Percentiles rank a stretch among this genome's conserved stretches.
Conservation (phyloP, 2,329 filamentous ascomycete species). For the Lasiodiplodia theobromae region DNA sequence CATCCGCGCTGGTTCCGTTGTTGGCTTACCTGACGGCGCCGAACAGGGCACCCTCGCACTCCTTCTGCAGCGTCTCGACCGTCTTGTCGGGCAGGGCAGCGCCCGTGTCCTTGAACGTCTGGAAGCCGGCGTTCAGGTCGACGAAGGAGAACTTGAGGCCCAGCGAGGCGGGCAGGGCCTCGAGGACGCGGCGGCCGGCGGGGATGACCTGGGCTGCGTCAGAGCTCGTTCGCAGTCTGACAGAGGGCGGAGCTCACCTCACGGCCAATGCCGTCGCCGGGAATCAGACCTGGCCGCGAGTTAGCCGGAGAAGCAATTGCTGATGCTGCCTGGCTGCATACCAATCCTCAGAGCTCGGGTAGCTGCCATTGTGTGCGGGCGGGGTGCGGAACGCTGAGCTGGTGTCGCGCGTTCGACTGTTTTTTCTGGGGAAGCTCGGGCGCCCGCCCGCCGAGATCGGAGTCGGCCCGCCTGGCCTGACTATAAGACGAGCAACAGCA, state of each 20-base stretch:
- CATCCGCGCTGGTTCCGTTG: not conserved
- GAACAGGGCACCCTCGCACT: constrained; percentile 96
- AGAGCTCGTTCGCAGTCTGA: constrained; percentile 3
- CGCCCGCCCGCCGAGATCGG: constrained; percentile 25
- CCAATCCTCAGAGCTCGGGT: constrained; percentile 32
- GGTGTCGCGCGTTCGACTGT: constrained; percentile 14
- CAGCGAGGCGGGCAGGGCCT: constrained; percentile 89
- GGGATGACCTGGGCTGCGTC: constrained; percentile 70
- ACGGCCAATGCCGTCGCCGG: constrained; percentile 96
- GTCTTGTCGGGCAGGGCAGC: constrained; percentile 89
- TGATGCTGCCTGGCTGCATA: constrained; percentile 5
- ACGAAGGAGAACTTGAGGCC: constrained; percentile 94
- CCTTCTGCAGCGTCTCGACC: constrained; percentile 83
- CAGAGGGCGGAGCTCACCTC: constrained; percentile 62
- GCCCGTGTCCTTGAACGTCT: constrained; percentile 90
- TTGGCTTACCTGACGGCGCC: constrained; percentile 77
- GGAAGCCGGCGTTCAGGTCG: constrained; percentile 90
- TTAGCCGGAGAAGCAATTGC: not conserved
- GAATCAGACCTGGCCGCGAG: constrained; percentile 78
- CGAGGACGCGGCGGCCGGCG: constrained; percentile 85
- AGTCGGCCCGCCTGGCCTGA: constrained; percentile 11
- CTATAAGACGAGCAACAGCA: not conserved
- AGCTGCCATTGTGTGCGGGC: constrained; percentile 31
- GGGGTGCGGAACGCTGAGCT: constrained; percentile 2
- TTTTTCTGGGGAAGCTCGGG: constrained; percentile 31